Conservation (phyloP, 2,329 filamentous ascomycete genomes). For the Talaromyces pinophilus region DNA sequence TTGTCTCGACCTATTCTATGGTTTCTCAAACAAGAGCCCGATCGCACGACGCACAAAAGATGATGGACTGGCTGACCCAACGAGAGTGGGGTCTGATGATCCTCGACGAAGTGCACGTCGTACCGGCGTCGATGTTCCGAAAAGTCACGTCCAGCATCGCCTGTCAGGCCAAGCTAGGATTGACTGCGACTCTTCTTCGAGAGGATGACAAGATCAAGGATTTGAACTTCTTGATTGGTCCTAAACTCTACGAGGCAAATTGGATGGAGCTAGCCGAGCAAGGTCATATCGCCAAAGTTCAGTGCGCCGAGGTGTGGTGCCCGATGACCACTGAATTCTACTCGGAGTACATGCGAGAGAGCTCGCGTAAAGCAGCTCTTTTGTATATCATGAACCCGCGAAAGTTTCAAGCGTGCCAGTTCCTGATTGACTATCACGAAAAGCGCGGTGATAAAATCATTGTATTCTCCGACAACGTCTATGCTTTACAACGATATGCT, state of each 20-base stretch:
- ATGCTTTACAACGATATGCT: constrained; percentile 83
- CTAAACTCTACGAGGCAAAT: constrained; percentile 96
- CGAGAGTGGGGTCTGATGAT: constrained; percentile 98
- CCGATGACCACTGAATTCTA: constrained; percentile 99
- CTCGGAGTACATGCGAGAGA: constrained; percentile 79
- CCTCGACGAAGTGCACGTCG: constrained; percentile 95
- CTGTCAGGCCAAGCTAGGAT: constrained; percentile 88
- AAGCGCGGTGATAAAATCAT: constrained; percentile 95
- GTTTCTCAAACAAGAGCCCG: constrained; percentile 87
- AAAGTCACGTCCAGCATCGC: constrained; percentile 92
- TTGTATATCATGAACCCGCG: constrained; percentile 97
- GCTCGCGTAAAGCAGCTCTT: constrained; percentile 65
- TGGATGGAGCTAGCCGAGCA: constrained; percentile 99
- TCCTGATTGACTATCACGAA: constrained; percentile 97
- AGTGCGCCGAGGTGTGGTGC: constrained; percentile 99
- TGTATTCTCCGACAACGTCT: constrained; percentile 97
- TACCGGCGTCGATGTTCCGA: constrained; percentile 93
- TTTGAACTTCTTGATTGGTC: constrained; percentile 94
- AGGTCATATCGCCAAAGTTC: constrained; percentile 93
- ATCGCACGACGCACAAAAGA: constrained; percentile 90
- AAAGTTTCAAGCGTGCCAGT: constrained; percentile 97
- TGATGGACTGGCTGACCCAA: constrained; percentile 89
- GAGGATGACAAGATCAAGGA: constrained; percentile 99
- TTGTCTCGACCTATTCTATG: constrained; percentile 98
- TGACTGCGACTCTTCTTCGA: constrained; percentile 89